Evolutionary conservation across 805 yeast species (phyloP), one percentile per base, ranked within the genome.

Genomic region (Monosporozyma aerobia): DNA sequence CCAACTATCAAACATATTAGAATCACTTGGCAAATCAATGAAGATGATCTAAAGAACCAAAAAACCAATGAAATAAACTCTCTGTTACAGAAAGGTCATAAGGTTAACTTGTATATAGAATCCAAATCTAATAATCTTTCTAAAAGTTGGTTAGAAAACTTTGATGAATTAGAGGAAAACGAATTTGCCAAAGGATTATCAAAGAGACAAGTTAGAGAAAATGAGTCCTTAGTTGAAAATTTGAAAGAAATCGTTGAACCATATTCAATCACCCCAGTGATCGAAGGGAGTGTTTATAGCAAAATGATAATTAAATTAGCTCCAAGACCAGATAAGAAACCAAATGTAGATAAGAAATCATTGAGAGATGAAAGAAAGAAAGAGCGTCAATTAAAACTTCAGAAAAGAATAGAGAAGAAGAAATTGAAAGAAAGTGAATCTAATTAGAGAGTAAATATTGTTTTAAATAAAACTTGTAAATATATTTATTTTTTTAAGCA

Each of bases 1-100:
- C 53, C 58, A 0, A 71, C 73, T 33, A 55, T 72, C n/a, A 81
- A 81, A 57, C 66, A 73, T 33, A 65, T 81, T 35, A 74, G 75
- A 44, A 63, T 81, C 3, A 73, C 81, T 10, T 81, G 85, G 85
- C 74, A 76, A 47, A 81, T 81, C 22, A 74, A 76, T n/a, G 63
- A 68, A 35, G 73, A 75, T 44, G 86, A 81, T 63, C 66, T 81
- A 53, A 63, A 60, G 29, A 73, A 75, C 40, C 86, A 81, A 54
- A 81, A 81, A 60, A 67, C 69, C 13, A 71, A 72, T 51, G 86
- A 81, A 58, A 76, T 81, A 16, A 59, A 66, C 41, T 62, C 67
- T 2, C 74, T 77, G 19, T 56, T 79, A 53, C 67, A 69, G 39
- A 78, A 74, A 53, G 81, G 78, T 5, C 62, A 62, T 48, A 71